Evolutionary conservation across 2,329 filamentous ascomycete species (phyloP), one percentile per base, ranked within the genome.

Genomic region (Zasmidium angulare): DNA sequence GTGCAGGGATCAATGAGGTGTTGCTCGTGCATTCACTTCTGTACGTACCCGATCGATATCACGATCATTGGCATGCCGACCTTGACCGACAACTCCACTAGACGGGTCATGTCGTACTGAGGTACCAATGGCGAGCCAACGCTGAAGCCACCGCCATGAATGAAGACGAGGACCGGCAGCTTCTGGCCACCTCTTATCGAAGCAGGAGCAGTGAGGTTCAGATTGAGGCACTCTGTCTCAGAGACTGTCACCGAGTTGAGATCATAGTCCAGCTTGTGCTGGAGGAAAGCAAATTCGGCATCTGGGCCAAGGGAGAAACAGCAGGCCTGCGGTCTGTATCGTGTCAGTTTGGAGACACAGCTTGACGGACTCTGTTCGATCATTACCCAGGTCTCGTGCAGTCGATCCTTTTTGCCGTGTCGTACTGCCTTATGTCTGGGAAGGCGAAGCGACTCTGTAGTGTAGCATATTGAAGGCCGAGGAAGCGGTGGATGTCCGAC

Each of bases 91-190:
- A 81, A 63, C 60, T 76, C 75, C 2, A 83, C 79, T 3, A 85
- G 61, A 0, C 75, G 69, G 3, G 70, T 70, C 20, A 78, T 69
- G 60, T 84, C 78, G 62, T 81, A 82, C 40, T 84, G 79, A 0
- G 82, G 82, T 75, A 80, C 84, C 47, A 26, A 29, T 10, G 22
- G 19, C 2, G 79, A 79, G 2, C 82, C 82, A 2, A 79, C 74
- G 2, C 72, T 69, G 51, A 82, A 79, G 0, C 79, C 82, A 11
- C 82, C 82, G 0, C 82, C 82, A 59, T 84, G 81, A 3, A 85
- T 76, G 62, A 82, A 83, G 1, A 82, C 75, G 43, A 83, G 74
- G 0, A 84, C 81, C 0, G 82, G 82, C 1, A 84, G 70, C 4
- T 75, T 76, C 12, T 70, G 68, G 3, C 55, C 20, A 17, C 23